Percentiles rank a stretch among this genome's conserved stretches.
Conservation (phyloP, 2,329 filamentous ascomycete species). For the Myriosclerotinia scirpicola region DNA sequence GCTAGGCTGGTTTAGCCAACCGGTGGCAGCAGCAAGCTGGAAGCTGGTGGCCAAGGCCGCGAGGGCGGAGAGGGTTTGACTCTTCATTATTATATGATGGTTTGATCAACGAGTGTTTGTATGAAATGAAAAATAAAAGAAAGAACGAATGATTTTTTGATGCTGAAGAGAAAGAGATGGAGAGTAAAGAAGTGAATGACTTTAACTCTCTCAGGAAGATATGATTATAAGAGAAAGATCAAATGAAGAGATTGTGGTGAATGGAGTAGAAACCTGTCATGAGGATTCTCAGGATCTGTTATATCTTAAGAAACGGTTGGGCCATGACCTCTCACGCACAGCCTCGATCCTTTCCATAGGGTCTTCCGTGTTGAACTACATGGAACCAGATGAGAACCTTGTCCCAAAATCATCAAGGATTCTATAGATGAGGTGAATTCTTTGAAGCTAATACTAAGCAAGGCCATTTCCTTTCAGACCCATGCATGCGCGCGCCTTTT, state of each 20-base stretch:
- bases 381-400: conserved; percentile 16
- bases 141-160: conserved; percentile 39
- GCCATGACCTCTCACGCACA: conserved; percentile 23
- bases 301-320: conserved; percentile 23
- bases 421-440: conserved; percentile 11
- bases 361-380: conserved; percentile 16
- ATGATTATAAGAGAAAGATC: conserved; percentile 21
- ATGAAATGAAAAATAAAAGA: conserved; percentile 31
- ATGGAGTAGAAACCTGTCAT: conserved; percentile 11
- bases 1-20: conserved; percentile 52
- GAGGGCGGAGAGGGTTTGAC: conserved; percentile 36
- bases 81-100: conserved; percentile 44
- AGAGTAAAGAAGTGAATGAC: conserved; percentile 49
- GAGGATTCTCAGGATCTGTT: conserved; percentile 27
- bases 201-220: conserved; percentile 40
- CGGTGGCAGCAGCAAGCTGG: conserved; percentile 48
- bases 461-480: conserved; percentile 7
- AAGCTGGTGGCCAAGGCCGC: conserved; percentile 39
- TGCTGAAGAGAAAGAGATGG: conserved; percentile 40
- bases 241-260: conserved; percentile 18
- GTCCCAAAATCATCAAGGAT: conserved; percentile 12
- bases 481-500: conserved; percentile 24
- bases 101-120: conserved; percentile 31
- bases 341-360: conserved; percentile 17
- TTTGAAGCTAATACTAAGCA: conserved; percentile 19